These are phyloP conservation scores for Suillus bovinus DNA, from an alignment of 768 basidiomycete species.

Conservation along the genomic window DNA sequence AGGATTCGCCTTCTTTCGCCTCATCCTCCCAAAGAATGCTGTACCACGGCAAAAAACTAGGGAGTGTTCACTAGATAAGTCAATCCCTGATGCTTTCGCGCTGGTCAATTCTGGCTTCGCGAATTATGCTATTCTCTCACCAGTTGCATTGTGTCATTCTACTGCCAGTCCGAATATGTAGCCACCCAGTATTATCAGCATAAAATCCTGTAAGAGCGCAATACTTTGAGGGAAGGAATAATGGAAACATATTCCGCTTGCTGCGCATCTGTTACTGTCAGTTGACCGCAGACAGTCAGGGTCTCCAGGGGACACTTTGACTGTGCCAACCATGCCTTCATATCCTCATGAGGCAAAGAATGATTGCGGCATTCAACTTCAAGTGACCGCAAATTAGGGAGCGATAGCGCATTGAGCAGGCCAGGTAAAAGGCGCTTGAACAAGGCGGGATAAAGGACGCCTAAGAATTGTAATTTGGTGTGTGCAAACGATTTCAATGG, in stretches of 20 bases:
- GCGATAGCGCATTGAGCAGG: slow-evolving; percentile 17
- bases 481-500: slow-evolving; percentile 12
- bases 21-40: too few relatives aligned
- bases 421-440: slow-evolving; percentile 5
- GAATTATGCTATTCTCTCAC: too few relatives aligned
- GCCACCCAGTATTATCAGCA: neutral
- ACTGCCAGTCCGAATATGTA: too few relatives aligned
- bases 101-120: too few relatives aligned
- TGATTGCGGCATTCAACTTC: slow-evolving; percentile 5
- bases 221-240: slow-evolving; percentile 21
- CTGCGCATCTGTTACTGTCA: slow-evolving; percentile 17
- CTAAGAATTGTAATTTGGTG: slow-evolving; percentile 12
- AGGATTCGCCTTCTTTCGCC: too few relatives aligned
- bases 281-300: slow-evolving; percentile 16
- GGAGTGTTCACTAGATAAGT: too few relatives aligned
- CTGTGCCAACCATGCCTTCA: slow-evolving; percentile 21
- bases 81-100: too few relatives aligned
- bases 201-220: too few relatives aligned
- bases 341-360: slow-evolving; percentile 17
- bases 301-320: slow-evolving; percentile 24
- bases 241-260: slow-evolving; percentile 15
- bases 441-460: slow-evolving; percentile 4
- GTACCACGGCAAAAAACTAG: too few relatives aligned
- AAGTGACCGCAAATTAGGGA: slow-evolving; percentile 16
- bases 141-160: too few relatives aligned